Base-by-base conservation (phyloP, 352 stramenopile species). In the Phytophthora citricola region DNA sequence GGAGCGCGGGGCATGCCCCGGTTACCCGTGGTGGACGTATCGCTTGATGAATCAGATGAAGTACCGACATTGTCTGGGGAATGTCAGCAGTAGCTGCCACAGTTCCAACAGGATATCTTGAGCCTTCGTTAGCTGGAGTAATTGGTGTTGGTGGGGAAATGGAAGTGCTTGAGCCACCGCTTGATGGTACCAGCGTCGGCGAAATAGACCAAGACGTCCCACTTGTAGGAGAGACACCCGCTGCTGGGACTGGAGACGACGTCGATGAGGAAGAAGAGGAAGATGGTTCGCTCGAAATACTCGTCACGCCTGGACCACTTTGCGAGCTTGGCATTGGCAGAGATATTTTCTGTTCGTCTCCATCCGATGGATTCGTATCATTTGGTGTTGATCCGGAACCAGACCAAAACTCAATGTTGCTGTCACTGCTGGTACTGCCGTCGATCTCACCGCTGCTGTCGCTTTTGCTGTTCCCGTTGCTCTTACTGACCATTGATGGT, bases 41-140 rank as follows among this genome's bases (percentile, higher is more conserved):
- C 60, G 5, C 48, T 20, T 44, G 32, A 36, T 51, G 26, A 57
- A 26, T 17, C 49, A 43, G 45, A 15, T 44, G 46, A 60, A 60
- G 24, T 12, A 49, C 0, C n/a, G 10, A 12, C 10, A 39, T 41
- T 52, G 11, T 60, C 49, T 7, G 29, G 36, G 47, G 14, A 39
- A 49, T 57, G 10, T 48, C 32, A 11, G 20, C n/a, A 44, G 22
- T 15, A 38, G 27, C 9, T 15, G 46, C 29, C 11, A 45, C 38
- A 8, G 46, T 44, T 22, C 24, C 24, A 4, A 24, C 15, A 24
- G 32, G 14, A 32, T 51, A 47, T 4, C 32, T 54, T 5, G 47
- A 41, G 29, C 34, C 26, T 20, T n/a, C 8, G 41, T 26, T 44
- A 20, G 22, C 26, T 59, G 43, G 4, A 15, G 11, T 26, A 4